Evolutionary conservation across 2,329 filamentous ascomycete genomes (phyloP).

Genomic region (Pochonia chlamydosporia): DNA sequence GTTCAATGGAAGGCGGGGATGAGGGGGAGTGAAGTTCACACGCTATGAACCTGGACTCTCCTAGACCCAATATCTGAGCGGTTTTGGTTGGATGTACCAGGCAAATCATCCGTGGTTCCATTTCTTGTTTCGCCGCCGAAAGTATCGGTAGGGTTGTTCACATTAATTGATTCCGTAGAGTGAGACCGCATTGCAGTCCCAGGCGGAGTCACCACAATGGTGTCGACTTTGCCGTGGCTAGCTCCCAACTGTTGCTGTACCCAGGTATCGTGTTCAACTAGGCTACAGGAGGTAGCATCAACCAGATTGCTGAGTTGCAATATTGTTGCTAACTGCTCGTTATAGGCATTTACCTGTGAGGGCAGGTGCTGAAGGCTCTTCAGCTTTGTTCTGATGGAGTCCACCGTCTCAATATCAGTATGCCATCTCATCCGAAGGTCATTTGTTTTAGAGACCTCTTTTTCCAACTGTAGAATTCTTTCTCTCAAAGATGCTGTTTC

Average conservation of each 20-base stretch:
- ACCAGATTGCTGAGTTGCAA: constrained; percentile 21
- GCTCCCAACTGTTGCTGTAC: constrained; percentile 17
- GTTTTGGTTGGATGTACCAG: background rate
- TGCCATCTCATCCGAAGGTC: constrained; percentile 19
- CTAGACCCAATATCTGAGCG: background rate
- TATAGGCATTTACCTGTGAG: constrained; percentile 18
- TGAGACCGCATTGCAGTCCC: background rate
- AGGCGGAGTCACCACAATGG: background rate
- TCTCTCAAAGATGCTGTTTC: constrained; percentile 9
- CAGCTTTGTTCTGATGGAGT: constrained; percentile 18
- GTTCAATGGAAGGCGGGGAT: constrained; percentile 24
- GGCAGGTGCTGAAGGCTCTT: constrained; percentile 16
- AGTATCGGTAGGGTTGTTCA: background rate
- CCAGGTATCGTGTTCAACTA: constrained; percentile 23
- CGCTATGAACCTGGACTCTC: constrained; percentile 9
- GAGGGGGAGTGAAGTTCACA: constrained; percentile 15
- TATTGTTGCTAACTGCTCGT: constrained; percentile 19
- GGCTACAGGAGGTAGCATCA: constrained; percentile 21
- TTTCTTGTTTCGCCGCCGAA: background rate
- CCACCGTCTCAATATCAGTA: constrained; percentile 21
- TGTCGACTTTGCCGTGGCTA: background rate
- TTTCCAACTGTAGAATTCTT: constrained; percentile 17
- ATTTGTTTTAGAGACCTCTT: constrained; percentile 12
- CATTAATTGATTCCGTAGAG: background rate
- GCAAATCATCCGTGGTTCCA: background rate